These are phyloP conservation scores for Dactylellina haptotyla DNA, from an alignment of 2,329 filamentous ascomycete genomes.

Conservation along the genomic window DNA sequence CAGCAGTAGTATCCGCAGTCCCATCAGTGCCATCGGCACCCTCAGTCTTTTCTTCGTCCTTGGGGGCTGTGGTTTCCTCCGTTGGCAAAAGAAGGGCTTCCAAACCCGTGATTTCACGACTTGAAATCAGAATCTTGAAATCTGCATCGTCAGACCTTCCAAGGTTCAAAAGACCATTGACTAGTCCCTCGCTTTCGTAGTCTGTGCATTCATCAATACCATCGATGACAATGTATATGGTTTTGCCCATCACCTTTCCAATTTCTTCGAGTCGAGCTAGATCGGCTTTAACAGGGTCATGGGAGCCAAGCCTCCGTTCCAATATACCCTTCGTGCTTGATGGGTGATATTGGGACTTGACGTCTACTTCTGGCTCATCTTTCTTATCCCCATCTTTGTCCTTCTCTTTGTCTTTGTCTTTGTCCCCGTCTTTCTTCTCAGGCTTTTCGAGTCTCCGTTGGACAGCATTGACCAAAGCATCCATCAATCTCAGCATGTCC, in stretches of 20 bases:
- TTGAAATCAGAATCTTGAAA: constrained; percentile 36
- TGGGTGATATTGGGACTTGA: neutral
- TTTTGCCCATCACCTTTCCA: constrained; percentile 12
- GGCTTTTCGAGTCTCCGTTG: neutral
- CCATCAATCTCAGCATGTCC: constrained; percentile 17
- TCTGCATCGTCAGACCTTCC: constrained; percentile 2
- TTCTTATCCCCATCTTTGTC: too few relatives aligned
- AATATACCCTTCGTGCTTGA: neutral
- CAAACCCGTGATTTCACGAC: constrained; percentile 15
- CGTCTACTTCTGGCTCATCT: neutral
- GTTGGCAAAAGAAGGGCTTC: neutral
- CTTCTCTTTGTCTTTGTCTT: too few relatives aligned
- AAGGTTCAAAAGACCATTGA: constrained; percentile 14
- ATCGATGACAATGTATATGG: constrained; percentile 36
- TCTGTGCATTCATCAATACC: constrained; percentile 48
- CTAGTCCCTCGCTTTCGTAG: constrained; percentile 10
- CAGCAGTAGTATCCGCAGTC: neutral
- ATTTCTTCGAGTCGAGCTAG: constrained; percentile 2
- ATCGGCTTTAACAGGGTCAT: neutral
- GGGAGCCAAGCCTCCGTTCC: neutral
- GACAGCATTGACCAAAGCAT: neutral
- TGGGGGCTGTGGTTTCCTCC: neutral
- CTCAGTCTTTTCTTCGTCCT: neutral
- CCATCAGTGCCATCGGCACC: neutral
- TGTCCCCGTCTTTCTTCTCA: neutral